Evolutionary conservation across 345 rosid genomes (phyloP), one percentile per base, ranked within the genome.

Genomic region (Heritiera fomes): DNA sequence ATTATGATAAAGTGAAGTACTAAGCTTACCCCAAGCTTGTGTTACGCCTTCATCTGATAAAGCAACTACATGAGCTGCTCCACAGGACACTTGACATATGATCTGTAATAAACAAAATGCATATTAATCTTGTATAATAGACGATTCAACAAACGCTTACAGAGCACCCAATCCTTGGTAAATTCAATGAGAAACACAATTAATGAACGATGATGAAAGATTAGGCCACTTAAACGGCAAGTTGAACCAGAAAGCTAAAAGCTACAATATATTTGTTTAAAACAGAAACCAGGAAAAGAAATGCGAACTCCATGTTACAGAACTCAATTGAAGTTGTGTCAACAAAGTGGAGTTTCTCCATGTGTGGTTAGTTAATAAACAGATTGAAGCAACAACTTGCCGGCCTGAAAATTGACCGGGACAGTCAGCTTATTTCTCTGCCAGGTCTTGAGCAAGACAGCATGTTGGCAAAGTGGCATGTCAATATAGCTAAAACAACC

Each of bases 11-110:
- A 34, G 38, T 34, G 38, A 34, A 34, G 38, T 34, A 34, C 38
- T 34, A 34, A 34, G 38, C 58, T 67, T 86, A 96, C 99, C 97
- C 98, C 98, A 94, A 82, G 99, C 88, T 88, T 96, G 99, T 65
- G 91, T 84, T 63, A 88, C 84, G 71, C 98, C 94, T 70, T 90
- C 97, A 77, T 89, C 94, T 70, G 98, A 92, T 88, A 96, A 89
- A 82, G 95, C 97, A 80, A 91, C 95, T 79, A 87, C 95, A 84
- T 96, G 99, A 79, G 87, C 98, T 73, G 95, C 91, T 56, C 98
- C 99, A 90, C 98, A 92, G 73, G 98, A 94, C 30, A 91, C 98
- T 85, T 96, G 95, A 58, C 82, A 52, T 73, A 94, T 87, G 53
- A 83, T 82, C 99, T 94, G 84, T 41, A 76, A 79, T 40, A 70